Conservation (phyloP, 1,139 yeast species). For the Diutina neorugosa region DNA sequence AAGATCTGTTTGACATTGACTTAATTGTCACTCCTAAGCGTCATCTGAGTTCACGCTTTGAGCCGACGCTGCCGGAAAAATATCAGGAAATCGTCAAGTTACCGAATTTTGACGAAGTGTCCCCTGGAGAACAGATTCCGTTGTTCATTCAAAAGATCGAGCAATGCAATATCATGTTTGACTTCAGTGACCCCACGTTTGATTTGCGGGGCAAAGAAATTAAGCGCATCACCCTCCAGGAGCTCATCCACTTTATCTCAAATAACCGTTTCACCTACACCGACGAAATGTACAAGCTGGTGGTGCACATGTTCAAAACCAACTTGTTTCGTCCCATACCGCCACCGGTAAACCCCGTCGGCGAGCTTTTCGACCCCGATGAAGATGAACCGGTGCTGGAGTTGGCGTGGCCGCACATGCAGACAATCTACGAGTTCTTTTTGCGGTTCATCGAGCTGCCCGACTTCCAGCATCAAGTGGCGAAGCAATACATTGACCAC, state of each 20-base stretch:
- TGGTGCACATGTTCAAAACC: slow-evolving; percentile 78
- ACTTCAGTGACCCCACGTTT: slow-evolving; percentile 84
- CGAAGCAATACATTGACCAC: slow-evolving; percentile 90
- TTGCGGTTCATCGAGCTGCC: slow-evolving; percentile 88
- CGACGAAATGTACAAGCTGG: slow-evolving; percentile 82
- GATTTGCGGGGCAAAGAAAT: slow-evolving; percentile 90
- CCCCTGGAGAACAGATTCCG: slow-evolving; percentile 73
- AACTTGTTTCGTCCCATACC: slow-evolving; percentile 93
- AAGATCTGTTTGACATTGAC: slow-evolving; percentile 33
- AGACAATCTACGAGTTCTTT: slow-evolving; percentile 87
- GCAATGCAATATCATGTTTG: slow-evolving; percentile 91
- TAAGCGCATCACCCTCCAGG: slow-evolving; percentile 76
- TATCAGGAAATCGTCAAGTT: slow-evolving; percentile 59
- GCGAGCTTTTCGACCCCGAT: slow-evolving; percentile 94
- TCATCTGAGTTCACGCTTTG: slow-evolving; percentile 89
- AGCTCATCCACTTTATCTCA: slow-evolving; percentile 78
- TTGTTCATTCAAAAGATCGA: slow-evolving; percentile 80
- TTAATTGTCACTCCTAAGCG: slow-evolving; percentile 64
- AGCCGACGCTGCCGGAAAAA: slow-evolving; percentile 58
- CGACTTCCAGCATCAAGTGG: slow-evolving; percentile 86
- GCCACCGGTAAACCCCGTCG: slow-evolving; percentile 95
- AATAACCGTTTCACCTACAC: slow-evolving; percentile 74
- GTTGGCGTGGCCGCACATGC: slow-evolving; percentile 99
- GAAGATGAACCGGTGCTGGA: slow-evolving; percentile 97
- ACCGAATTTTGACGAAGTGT: slow-evolving; percentile 84